A percentile compares a stretch with the other conserved stretches of the same genome.
phyloP scores from a whole-genome alignment of 768 basidiomycete genomes.

The Crepidotus variabilis region DNA sequence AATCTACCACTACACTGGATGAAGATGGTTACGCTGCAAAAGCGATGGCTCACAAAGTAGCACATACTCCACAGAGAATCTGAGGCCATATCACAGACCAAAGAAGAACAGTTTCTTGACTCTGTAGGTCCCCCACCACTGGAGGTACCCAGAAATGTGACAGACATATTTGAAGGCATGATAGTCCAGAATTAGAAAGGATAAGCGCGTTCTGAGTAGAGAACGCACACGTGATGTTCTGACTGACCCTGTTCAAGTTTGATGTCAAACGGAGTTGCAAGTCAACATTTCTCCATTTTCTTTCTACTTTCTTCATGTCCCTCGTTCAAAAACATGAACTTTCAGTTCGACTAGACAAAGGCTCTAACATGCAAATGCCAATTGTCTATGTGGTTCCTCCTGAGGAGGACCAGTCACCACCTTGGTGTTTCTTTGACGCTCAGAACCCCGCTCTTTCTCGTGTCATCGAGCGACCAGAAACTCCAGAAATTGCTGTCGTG shows the following conservation, averaged over 20 bases:
- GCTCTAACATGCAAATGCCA: slow-evolving; percentile 27
- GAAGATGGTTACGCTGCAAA: slow-evolving; percentile 10
- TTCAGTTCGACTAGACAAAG: not conserved
- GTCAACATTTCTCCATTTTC: not conserved
- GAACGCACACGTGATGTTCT: slow-evolving; percentile 26
- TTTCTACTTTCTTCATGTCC: slow-evolving; percentile 4
- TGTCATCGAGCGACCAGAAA: slow-evolving; percentile 13
- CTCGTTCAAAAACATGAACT: not conserved
- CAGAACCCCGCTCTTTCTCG: slow-evolving; percentile 17
- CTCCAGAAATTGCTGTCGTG: slow-evolving; percentile 11
- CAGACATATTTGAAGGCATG: slow-evolving; percentile 42
- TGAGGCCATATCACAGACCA: slow-evolving; percentile 55
- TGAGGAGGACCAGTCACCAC: slow-evolving; percentile 47
- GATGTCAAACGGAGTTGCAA: not conserved
- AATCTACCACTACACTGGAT: slow-evolving; percentile 64
- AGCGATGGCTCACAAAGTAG: slow-evolving; percentile 1
- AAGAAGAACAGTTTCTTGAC: slow-evolving; percentile 73
- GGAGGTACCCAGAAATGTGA: slow-evolving; percentile 75
- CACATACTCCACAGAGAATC: slow-evolving; percentile 66
- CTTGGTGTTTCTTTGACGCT: slow-evolving; percentile 56
- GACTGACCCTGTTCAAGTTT: slow-evolving; percentile 18
- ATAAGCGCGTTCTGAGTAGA: not conserved
- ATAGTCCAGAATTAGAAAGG: not conserved
- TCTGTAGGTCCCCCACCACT: slow-evolving; percentile 73
- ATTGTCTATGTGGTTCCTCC: slow-evolving; percentile 55